phyloP scores from a whole-genome alignment of 768 basidiomycete genomes.

The Coprinopsis strossmayeri region DNA sequence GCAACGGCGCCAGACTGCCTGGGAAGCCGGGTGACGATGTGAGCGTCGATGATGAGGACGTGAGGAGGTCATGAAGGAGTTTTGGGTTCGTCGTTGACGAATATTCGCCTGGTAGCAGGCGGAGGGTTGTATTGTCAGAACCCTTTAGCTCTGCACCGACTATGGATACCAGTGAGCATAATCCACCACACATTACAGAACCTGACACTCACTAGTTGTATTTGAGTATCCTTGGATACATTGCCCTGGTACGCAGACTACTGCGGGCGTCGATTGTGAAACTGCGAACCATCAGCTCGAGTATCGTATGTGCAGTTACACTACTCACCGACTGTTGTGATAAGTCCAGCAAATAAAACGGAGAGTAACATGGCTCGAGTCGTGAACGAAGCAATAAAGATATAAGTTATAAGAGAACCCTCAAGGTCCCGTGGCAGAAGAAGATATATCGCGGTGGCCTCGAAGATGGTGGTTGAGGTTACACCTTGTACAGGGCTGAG shows the following conservation, averaged over 20 bases:
- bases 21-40: conserved; percentile 58
- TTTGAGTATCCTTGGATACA: conserved; percentile 78
- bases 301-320: neutral
- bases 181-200: conserved; percentile 10
- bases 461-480: neutral
- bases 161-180: conserved; percentile 25
- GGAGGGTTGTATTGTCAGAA: conserved; percentile 47
- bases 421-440: conserved; percentile 1
- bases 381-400: neutral
- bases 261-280: conserved; percentile 53
- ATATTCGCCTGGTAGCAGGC: conserved; percentile 75
- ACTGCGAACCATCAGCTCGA: conserved; percentile 21
- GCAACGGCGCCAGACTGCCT: conserved; percentile 49
- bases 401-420: neutral
- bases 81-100: conserved; percentile 64
- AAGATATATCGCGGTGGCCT: neutral
- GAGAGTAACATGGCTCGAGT: neutral
- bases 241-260: conserved; percentile 82
- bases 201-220: conserved; percentile 55
- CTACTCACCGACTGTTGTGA: conserved; percentile 3
- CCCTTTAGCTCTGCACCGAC: conserved; percentile 66
- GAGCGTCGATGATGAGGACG: conserved; percentile 54
- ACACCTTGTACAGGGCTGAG: too few relatives aligned
- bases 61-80: conserved; percentile 60
- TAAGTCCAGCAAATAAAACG: neutral